phyloP scores from a whole-genome alignment of 129 eudicot genomes.

The Oenanthe sinensis region DNA sequence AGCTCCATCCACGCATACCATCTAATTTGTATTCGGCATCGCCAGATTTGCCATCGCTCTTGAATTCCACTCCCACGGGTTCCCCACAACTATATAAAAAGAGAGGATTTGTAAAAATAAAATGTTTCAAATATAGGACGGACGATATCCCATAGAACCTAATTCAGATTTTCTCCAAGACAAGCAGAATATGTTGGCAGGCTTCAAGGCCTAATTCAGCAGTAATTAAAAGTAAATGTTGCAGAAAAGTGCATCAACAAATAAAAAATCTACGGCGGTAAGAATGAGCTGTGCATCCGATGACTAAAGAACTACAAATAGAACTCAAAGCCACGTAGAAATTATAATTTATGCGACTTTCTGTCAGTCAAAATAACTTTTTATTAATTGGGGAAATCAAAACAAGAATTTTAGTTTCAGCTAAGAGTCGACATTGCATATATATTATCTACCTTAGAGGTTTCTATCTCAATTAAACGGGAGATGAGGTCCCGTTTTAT shows the following conservation, averaged over 20 bases:
- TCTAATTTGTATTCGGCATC: constrained; percentile 43
- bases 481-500: no score
- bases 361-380: not conserved
- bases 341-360: not conserved
- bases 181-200: no score
- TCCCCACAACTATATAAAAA: constrained; percentile 25
- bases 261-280: not conserved
- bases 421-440: no score
- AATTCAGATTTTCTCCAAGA: not conserved
- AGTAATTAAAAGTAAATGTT: not conserved
- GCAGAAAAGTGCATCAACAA: not conserved
- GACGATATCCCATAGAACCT: not conserved
- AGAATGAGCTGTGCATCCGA: not conserved
- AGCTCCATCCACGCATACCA: constrained; percentile 46
- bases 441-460: not conserved
- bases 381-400: not conserved
- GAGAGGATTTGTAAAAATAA: not conserved
- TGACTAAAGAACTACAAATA: not conserved
- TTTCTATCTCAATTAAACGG: not conserved
- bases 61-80: constrained; percentile 56
- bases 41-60: constrained; percentile 41
- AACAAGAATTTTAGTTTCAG: not conserved
- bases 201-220: not conserved
- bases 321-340: not conserved
- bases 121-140: not conserved